Base-by-base conservation (phyloP, 176 grass and related monocot genomes). In the Eremochloa ophiuroides region DNA sequence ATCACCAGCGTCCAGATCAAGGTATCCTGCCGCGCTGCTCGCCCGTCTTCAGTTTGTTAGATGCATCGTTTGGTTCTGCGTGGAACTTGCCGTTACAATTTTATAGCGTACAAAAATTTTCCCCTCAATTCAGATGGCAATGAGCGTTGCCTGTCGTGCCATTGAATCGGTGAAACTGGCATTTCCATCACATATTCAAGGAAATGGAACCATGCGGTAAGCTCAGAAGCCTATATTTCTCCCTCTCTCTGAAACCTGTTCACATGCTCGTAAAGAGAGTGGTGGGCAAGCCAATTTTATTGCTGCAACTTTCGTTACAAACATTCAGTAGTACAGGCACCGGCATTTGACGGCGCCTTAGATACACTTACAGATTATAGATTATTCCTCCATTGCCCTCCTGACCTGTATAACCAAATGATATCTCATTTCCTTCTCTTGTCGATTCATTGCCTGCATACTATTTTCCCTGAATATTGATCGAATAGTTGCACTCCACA, bases 221-320 rank as follows among this genome's bases (percentile, higher is more conserved):
- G 34, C 0, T 25, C 12, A 34, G 10, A 56, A 20, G 50, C 6
- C 10, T 61, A 39, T 26, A 28, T 31, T 37, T 42, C 74, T 8
- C 37, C 8, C 5, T 22, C 39, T 63, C 71, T 11, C 23, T 30
- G 4, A 46, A 78, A 64, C 25, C 42, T 51, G 30, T 53, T 29
- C 33, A 29, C 35, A 15, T 30, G 11, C 17, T 71, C 3, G 0
- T 47, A 25, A 5, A 37, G 38, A 34, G 3, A 34, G 27, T 10
- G 47, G 46, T 47, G 65, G 31, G 61, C 42, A 69, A 81, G 18
- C 26, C 72, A 44, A 47, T 47, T 55, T 81, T 85, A 81, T 85
- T 65, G 72, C 71, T 85, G 71, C 87, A 82, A 81, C 82, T 77
- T 53, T 71, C 28, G 51, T 71, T 89, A 44, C 87, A 89, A 63